A percentile compares a stretch with the other conserved stretches of the same genome.
phyloP scores from a whole-genome alignment of 2,329 filamentous ascomycete genomes.

The Colletotrichum navitas region DNA sequence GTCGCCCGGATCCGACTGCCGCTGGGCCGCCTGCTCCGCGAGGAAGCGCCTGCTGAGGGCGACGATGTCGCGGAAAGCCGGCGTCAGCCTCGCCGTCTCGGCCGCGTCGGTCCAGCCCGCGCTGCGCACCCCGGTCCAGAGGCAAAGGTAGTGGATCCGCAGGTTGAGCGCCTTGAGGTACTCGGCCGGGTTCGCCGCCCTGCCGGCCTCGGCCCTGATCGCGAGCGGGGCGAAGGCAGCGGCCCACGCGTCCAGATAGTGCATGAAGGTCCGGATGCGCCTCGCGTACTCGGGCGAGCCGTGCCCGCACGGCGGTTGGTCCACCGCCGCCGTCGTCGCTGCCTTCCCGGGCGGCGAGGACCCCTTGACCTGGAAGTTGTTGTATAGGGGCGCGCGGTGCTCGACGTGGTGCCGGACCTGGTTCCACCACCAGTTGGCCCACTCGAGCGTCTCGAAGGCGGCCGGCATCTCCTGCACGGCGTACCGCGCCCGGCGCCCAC shows the following conservation, averaged over 20 bases:
- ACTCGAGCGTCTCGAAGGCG: conserved; percentile 18
- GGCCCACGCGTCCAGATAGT: conserved; percentile 14
- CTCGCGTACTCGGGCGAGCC: background rate
- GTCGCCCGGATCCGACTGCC: background rate
- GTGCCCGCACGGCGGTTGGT: background rate
- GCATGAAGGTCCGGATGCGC: background rate
- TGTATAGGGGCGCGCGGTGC: conserved; percentile 18
- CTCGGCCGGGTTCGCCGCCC: background rate
- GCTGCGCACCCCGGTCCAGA: conserved; percentile 22
- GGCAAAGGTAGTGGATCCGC: conserved; percentile 25
- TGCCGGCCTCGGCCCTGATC: background rate
- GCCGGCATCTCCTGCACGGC: conserved; percentile 32
- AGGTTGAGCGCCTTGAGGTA: conserved; percentile 17
- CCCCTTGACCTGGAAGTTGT: conserved; percentile 21
- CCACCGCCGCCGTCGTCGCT: no score
- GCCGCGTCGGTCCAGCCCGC: conserved; percentile 21
- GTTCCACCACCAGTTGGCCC: conserved; percentile 26
- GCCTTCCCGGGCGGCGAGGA: background rate
- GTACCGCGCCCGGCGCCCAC: conserved; percentile 13
- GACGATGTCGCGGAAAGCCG: conserved; percentile 16
- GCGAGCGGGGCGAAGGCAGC: conserved; percentile 17
- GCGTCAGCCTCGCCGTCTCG: background rate
- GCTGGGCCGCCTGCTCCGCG: background rate
- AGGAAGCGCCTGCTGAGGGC: conserved; percentile 13
- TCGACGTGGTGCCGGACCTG: conserved; percentile 20